Base-by-base conservation (phyloP, 805 yeast genomes). In the Cyberlindnera amylophila region DNA sequence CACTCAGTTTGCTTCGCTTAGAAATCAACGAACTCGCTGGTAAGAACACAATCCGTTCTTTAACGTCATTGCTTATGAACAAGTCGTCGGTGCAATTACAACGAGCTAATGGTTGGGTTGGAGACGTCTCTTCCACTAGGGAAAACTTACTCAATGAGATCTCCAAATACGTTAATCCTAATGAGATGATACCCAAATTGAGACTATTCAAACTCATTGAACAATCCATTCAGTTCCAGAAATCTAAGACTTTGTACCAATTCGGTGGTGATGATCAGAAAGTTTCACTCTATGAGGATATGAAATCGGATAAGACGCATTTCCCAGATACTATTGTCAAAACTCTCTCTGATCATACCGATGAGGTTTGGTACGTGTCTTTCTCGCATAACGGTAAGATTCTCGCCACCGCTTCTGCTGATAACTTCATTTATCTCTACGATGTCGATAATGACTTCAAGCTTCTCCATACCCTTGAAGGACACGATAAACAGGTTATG, bases 331-430 rank as follows among this genome's bases (percentile, higher is more conserved):
- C 64, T 3, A 60, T 75, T 3, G 55, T 74, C 11, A 69, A 70
- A 42, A 69, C 73, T 0, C 62, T 85, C 6, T 50, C 63, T 1
- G 67, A 70, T 34, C 93, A 86, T 54, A 61, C 65, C 1, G 79
- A 82, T 55, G 96, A 90, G 59, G 91, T 87, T 11, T 90, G 97
- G 97, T 83, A 71, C 57, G 71, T 84, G 12, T 75, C 76, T 44
- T 89, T 86, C 57, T 82, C 93, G 6, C 85, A 88, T 35, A 74
- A 76, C 63, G 96, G 96, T 3, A 72, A 71, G 47, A 79, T 69
- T 49, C 65, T 90, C 31, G 95, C 87, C n/a, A 76, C 90, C 0
- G 84, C 90, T 0, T 79, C 93, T 7, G 72, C 78, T 13, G 95
- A 87, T 57, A 72, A 78, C 6, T 67, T 72, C 18, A 70, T 86